These are phyloP conservation scores for Psophocarpus tetragonolobus DNA, from an alignment of 306 rosid species.

Conservation along the genomic window DNA sequence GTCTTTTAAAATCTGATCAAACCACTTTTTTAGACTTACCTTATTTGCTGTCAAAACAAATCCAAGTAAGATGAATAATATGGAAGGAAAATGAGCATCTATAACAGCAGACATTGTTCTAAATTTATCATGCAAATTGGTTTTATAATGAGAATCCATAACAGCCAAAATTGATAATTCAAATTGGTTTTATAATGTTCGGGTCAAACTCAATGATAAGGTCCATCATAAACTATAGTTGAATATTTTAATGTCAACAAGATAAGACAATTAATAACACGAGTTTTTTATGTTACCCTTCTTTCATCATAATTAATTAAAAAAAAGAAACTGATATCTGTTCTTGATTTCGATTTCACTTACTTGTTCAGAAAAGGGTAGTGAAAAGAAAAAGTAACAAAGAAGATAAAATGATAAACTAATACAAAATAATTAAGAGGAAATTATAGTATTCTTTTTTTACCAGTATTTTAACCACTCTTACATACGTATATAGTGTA, in stretches of 20 bases:
- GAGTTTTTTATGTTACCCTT: slow-evolving; percentile 25
- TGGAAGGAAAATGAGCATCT: neutral
- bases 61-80: neutral
- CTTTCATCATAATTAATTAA: neutral
- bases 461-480: no score
- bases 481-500: no score
- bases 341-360: neutral
- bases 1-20: neutral
- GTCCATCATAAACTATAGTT: slow-evolving; percentile 36
- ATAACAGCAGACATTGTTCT: neutral
- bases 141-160: no score
- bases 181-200: slow-evolving; percentile 18
- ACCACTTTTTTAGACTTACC: neutral
- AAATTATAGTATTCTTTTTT: no score
- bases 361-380: neutral
- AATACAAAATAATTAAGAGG: no score
- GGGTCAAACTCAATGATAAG: slow-evolving; percentile 41
- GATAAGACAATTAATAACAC: slow-evolving; percentile 9
- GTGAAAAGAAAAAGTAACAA: neutral
- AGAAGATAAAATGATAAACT: neutral
- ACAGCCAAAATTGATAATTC: slow-evolving; percentile 42
- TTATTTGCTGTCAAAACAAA: neutral
- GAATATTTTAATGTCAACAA: slow-evolving; percentile 27
- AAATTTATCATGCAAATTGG: no score
- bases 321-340: neutral